Evolutionary conservation across 163 green algal genomes (phyloP), one percentile per base, ranked within the genome.

Genomic region (Chlamydomonas reinhardtii): DNA sequence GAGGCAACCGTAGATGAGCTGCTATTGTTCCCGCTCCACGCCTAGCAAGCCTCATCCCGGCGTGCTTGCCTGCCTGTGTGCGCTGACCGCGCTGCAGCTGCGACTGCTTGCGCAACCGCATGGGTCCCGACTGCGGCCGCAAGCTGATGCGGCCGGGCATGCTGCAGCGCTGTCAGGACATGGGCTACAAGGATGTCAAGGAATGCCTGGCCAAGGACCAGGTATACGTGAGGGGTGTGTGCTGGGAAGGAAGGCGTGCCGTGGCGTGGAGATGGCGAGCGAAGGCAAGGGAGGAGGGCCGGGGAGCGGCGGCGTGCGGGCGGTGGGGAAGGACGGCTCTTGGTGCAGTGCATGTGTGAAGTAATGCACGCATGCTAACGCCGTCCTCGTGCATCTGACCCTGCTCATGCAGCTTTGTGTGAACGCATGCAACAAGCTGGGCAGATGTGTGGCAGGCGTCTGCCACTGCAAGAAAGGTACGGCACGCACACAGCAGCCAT

Each of bases 401-500:
- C 39, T 48, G 19, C 15, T 12, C n/a, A n/a, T 74, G 68, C n/a
- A 32, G 16, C 11, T 20, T n/a, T 91, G 87, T 62, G 19, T 91
- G 37, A 91, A 91, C 81, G 25, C 37, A 29, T 91, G 87, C 80
- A 91, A 91, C 75, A 35, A 31, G 14, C 74, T 75, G 12, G 87
- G 87, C 8, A 35, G 2, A 4, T 91, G 87, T 39, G n/a, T 75
- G 20, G 59, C 74, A 25, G 87, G 87, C 39, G 88, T 88, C 69
- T 91, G 87, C 81, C 74, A 88, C 74, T 91, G 87, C 70, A 64
- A 84, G 4, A 74, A 81, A 52, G 86, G 86, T 90, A 66, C 2
- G 78, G 1, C 25, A 31, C 1, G 5, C 5, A 5, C 8, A 48
- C 5, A 48, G 39, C 39, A 48, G 39, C 5, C 39, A 8, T 48